phyloP scores from a whole-genome alignment of 1,284 basidiomycete genomes.

The Xerocomus minutiporus region DNA sequence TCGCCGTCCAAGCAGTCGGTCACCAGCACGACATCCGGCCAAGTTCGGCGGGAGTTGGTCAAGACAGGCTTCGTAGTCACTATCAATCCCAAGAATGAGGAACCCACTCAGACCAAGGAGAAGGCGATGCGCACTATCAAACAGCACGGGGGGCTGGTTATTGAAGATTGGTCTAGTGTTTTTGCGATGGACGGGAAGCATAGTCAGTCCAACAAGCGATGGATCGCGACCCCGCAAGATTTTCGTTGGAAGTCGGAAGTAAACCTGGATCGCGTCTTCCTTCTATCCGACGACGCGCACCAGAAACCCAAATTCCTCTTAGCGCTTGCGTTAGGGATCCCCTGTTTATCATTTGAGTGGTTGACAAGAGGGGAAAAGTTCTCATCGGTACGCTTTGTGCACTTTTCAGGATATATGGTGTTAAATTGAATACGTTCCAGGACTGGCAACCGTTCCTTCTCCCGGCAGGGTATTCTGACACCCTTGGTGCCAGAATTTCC shows the following conservation, averaged over 20 bases:
- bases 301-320: constrained; percentile 77
- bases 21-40: constrained; percentile 29
- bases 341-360: constrained; percentile 70
- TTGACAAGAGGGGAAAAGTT: constrained; percentile 38
- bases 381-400: constrained; percentile 23
- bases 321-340: constrained; percentile 81
- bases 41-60: constrained; percentile 37
- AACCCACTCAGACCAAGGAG: constrained; percentile 34
- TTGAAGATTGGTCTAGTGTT: constrained; percentile 66
- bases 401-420: not conserved
- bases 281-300: constrained; percentile 59
- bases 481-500: constrained; percentile 49
- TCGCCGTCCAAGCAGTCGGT: constrained; percentile 44
- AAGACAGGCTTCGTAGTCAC: constrained; percentile 51
- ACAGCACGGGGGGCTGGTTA: constrained; percentile 53
- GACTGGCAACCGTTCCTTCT: constrained; percentile 67
- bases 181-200: constrained; percentile 55
- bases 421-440: constrained; percentile 19
- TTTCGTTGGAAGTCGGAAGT: constrained; percentile 41
- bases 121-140: constrained; percentile 44
- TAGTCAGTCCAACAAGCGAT: constrained; percentile 42
- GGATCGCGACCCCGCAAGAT: constrained; percentile 47
- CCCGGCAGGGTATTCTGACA: constrained; percentile 60
- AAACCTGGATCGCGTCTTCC: constrained; percentile 56
- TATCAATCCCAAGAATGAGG: constrained; percentile 34